Evolutionary conservation across 202 grass and related monocot genomes (phyloP), one percentile per base, ranked within the genome.

Genomic region (Setaria italica): DNA sequence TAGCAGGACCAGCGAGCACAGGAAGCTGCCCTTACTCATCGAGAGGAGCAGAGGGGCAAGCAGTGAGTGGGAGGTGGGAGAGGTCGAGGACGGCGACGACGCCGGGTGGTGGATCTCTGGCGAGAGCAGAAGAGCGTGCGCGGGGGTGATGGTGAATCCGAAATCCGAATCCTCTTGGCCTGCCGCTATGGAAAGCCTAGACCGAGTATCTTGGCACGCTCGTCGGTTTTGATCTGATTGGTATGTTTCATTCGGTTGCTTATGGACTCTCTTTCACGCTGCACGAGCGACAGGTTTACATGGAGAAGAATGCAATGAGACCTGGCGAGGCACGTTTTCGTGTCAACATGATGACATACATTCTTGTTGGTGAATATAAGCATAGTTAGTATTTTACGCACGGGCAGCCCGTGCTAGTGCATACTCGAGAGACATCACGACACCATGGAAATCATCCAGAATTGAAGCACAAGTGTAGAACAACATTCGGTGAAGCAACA

Each of bases 1-100:
- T 42, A 79, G 58, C 57, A 80, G 4, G 56, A 79, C 11, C 80
- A 84, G 4, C 41, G 35, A n/a, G 50, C 85, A 55, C 65, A 88
- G 30, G 13, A 46, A 53, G n/a, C 6, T 16, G 63, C 63, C 56
- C 45, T 47, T 78, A 65, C 74, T 66, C 74, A 73, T 84, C 66
- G 48, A 76, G 14, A 39, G 33, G 7, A 79, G 45, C 59, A 39
- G 77, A 67, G 35, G 34, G 16, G 25, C 46, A 1, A 34, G 5
- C 37, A 67, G 7, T 11, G 53, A 53, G 34, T 32, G 21, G 35
- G 51, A 46, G 45, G 45, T 10, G 8, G 45, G 45, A 46, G 45
- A 11, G 17, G 62, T 50, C 10, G 45, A 8, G 10, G 30, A n/a
- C 39, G 25, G 7, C 3, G 13, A 12, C 62, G 13, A 14, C 11